Evolutionary conservation across 2,329 filamentous ascomycete species (phyloP), one percentile per base, ranked within the genome.

Genomic region (Tolypocladium paradoxum): DNA sequence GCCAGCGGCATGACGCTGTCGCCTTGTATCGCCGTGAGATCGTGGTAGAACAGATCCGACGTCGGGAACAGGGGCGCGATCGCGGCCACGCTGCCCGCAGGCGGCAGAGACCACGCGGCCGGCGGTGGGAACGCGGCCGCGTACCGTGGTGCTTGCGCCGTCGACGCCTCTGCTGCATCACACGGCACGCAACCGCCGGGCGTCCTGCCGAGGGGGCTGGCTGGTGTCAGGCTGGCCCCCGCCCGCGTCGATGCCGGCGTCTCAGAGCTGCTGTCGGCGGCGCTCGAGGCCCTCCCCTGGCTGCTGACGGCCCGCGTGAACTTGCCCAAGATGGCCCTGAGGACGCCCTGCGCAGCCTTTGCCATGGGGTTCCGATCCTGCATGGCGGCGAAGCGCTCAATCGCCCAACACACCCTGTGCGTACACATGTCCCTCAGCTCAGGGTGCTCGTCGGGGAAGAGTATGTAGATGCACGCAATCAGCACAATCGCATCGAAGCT

Each of bases 401-500:
- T 75, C 1, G 77, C 76, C 78, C 79, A 83, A 46, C 76, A 73
- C 57, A 82, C 82, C 58, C 83, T 79, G 59, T 79, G 77, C 9
- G 77, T 63, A 0, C 76, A 74, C 27, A 68, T 68, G 4, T 71
- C 66, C 0, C 77, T 61, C 29, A 77, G 64, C 29, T 78, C 76
- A 2, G 66, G 61, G 53, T 82, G 76, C 58, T 83, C 79, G 24
- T 68, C 70, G 1, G 81, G 81, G 56, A 82, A 82, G 9, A 84
- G 62, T 35, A 84, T 83, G 61, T 79, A 83, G 34, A 84, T 77
- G 20, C 79, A 76, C 0, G 81, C 77, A 51, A 83, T 72, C 53
- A 84, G 70, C 18, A 84, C 78, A 22, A 83, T 76, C 16, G 82
- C 81, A 59, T 85, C 82, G 55, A 85, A 84, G 7, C 79, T 83